Conservation (phyloP, 2,329 filamentous ascomycete genomes). For the Paecilomyces niveus region DNA sequence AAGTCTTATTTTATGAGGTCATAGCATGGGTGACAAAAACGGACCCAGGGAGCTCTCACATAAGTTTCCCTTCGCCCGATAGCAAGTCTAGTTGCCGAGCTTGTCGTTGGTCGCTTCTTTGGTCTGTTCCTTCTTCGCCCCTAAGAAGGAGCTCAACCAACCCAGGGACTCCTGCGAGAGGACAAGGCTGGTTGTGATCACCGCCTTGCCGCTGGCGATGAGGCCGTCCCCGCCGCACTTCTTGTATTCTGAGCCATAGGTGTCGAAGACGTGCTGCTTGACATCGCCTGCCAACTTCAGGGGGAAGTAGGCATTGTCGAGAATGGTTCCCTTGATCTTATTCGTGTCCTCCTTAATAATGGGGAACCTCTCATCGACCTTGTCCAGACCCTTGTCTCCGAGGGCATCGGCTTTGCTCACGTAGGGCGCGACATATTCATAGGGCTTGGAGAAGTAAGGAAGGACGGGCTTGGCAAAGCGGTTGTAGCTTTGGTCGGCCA, state of each 20-base stretch:
- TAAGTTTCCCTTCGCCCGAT: not conserved
- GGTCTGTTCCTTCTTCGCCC: constrained; percentile 55
- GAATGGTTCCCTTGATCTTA: constrained; percentile 60
- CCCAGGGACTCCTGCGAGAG: constrained; percentile 58
- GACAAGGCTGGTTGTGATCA: constrained; percentile 60
- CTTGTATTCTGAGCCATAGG: constrained; percentile 40
- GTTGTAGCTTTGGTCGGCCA: constrained; percentile 53
- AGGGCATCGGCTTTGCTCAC: constrained; percentile 72
- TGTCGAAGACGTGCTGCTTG: constrained; percentile 37
- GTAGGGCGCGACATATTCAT: constrained; percentile 77
- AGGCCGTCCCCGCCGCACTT: constrained; percentile 50
- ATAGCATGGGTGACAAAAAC: not conserved
- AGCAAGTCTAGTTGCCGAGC: constrained; percentile 19
- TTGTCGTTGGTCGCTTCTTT: constrained; percentile 50
- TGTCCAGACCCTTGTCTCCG: constrained; percentile 62
- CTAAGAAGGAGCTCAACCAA: constrained; percentile 54
- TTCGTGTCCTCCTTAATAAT: constrained; percentile 67
- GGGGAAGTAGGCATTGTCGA: constrained; percentile 56
- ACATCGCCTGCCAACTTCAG: constrained; percentile 56
- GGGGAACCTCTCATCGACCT: constrained; percentile 64
- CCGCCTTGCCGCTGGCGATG: constrained; percentile 63
- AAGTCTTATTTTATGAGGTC: not conserved
- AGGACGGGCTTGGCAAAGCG: constrained; percentile 70
- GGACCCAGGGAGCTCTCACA: not conserved
- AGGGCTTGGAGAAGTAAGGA: constrained; percentile 71